phyloP scores from a whole-genome alignment of 2,329 filamentous ascomycete species.

The Curvularia verruculosa region DNA sequence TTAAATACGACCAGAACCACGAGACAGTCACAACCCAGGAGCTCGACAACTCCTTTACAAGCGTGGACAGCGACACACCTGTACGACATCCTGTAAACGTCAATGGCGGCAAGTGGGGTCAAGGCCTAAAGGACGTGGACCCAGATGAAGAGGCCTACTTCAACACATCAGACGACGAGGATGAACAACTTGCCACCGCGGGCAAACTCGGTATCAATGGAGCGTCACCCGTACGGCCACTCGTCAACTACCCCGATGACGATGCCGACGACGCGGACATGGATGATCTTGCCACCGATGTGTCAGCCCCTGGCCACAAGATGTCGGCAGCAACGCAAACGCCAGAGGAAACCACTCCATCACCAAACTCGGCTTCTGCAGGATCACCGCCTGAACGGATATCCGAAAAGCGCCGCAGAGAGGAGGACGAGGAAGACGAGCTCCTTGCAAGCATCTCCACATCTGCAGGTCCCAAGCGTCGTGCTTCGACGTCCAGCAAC shows the following conservation, averaged over 20 bases:
- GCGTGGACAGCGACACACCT: conserved; percentile 65
- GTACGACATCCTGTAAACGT: conserved; percentile 52
- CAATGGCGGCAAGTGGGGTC: conserved; percentile 66
- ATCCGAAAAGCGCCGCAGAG: conserved; percentile 86
- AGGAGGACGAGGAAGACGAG: conserved; percentile 93
- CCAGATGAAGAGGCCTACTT: conserved; percentile 91
- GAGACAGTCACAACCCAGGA: conserved; percentile 62
- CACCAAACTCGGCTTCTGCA: conserved; percentile 30
- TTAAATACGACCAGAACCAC: conserved; percentile 76
- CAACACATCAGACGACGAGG: conserved; percentile 86
- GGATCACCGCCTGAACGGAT: conserved; percentile 69
- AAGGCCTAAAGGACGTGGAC: conserved; percentile 81
- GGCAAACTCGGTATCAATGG: conserved; percentile 63
- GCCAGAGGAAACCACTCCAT: conserved; percentile 31
- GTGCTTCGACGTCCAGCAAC: conserved; percentile 47
- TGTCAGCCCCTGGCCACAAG: conserved; percentile 40
- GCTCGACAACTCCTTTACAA: conserved; percentile 70
- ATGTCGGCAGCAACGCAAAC: conserved; percentile 31
- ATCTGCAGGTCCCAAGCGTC: conserved; percentile 53
- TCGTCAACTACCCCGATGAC: conserved; percentile 93
- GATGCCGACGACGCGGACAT: conserved; percentile 68
- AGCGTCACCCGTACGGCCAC: conserved; percentile 65
- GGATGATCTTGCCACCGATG: conserved; percentile 61
- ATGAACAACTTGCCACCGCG: conserved; percentile 56
- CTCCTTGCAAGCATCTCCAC: conserved; percentile 75